Evolutionary conservation across 805 yeast genomes (phyloP), one percentile per base, ranked within the genome.

Genomic region (Kluyveromyces lactis): DNA sequence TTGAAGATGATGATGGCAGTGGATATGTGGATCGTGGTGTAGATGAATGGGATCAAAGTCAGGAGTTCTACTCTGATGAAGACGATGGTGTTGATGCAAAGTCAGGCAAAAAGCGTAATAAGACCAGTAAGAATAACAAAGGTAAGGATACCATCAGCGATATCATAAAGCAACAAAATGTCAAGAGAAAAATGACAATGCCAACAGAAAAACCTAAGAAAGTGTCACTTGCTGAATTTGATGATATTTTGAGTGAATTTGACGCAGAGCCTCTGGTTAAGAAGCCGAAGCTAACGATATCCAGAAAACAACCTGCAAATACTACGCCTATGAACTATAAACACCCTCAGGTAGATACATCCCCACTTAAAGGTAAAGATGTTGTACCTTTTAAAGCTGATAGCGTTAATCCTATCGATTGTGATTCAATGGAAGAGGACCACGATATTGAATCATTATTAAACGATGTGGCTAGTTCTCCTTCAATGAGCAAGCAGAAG

Each of bases 11-110:
- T 58, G 79, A 83, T 49, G 96, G 96, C 23, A 82, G 81, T 47
- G 97, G 97, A 0, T 90, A 90, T 54, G 89, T 86, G 1, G 97
- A 92, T 51, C 83, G 83, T 31, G 98, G 98, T 42, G 84, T 72
- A 6, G 94, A 90, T 51, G 95, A 86, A 43, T 86, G 95, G 89
- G 94, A 79, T 43, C 70, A 67, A 29, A 60, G 67, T 26, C 56
- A 67, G 40, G 63, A 68, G 38, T 74, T 73, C 51, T 72, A 71
- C 44, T 72, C 77, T n/a, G 81, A 75, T 31, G 82, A 74, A 26
- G 77, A 71, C 16, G 70, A 64, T 1, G 69, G 58, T 3, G 56
- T 38, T 2, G 50, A 48, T 6, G 52, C 45, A 39, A 54, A 51
- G 12, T 63, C 58, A 4, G 63, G 55, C 12, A 51, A 50, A 27